Conservation (phyloP, 108 stramenopile species). For the Phaeodactylum tricornutum region DNA sequence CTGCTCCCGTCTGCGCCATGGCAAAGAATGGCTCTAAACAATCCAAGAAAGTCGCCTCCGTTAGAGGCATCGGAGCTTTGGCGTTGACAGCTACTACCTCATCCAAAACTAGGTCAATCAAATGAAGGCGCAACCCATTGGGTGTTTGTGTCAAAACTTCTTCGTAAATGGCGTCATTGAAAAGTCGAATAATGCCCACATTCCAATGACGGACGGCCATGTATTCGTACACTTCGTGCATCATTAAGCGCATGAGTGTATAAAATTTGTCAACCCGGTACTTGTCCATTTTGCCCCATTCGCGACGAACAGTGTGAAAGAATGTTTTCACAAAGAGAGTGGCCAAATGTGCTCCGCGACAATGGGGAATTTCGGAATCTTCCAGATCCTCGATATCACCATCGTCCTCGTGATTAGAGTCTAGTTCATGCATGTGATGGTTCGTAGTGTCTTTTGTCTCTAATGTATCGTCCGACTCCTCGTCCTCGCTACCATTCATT, state of each 20-base stretch:
- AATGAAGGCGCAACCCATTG: constrained; percentile 83
- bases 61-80: constrained; percentile 49
- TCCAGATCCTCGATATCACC: constrained; percentile 11
- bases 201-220: constrained; percentile 81
- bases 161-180: constrained; percentile 80
- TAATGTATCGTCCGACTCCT: constrained; percentile 1
- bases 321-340: constrained; percentile 73
- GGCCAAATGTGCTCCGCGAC: constrained; percentile 79
- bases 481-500: constrained; percentile 11
- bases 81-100: constrained; percentile 75
- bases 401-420: not conserved
- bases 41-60: constrained; percentile 80
- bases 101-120: constrained; percentile 76
- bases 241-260: constrained; percentile 65
- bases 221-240: constrained; percentile 77
- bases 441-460: constrained; percentile 3
- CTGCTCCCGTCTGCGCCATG: constrained; percentile 42
- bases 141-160: constrained; percentile 69
- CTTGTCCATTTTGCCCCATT: constrained; percentile 91
- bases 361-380: constrained; percentile 26
- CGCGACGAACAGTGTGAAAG: constrained; percentile 70
- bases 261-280: constrained; percentile 92
- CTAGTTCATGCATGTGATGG: constrained; percentile 9
- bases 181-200: constrained; percentile 67
- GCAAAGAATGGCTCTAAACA: constrained; percentile 77